Evolutionary conservation across 495 filamentous ascomycete genomes (phyloP).

Genomic region (Friedmanniomyces simplex): DNA sequence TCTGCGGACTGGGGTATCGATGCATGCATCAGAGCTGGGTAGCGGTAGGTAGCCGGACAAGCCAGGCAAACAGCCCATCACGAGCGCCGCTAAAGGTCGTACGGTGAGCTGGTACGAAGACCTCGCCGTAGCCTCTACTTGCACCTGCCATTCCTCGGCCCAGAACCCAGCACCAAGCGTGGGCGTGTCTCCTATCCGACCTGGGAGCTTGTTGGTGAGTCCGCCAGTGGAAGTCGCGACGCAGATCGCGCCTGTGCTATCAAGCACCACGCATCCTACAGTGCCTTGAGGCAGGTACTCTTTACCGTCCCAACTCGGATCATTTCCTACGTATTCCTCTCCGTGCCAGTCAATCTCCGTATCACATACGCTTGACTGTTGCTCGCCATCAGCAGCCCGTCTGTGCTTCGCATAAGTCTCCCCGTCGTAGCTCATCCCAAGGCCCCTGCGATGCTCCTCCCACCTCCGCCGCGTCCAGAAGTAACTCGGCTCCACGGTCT

Average conservation of each 20-base stretch:
- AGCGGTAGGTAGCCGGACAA: not conserved
- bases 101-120: not conserved
- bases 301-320: constrained; percentile 35
- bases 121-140: not conserved
- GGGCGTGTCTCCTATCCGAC: constrained; percentile 79
- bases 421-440: constrained; percentile 28
- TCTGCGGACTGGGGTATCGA: not conserved
- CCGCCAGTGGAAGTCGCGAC: constrained; percentile 81
- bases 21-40: not conserved
- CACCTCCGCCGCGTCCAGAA: constrained; percentile 72
- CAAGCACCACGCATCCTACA: constrained; percentile 71
- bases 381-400: not conserved
- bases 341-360: not conserved
- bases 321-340: not conserved
- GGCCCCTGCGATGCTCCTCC: constrained; percentile 66
- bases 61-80: constrained; percentile 14
- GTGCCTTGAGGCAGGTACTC: constrained; percentile 75
- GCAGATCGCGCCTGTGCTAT: constrained; percentile 59
- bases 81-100: not conserved
- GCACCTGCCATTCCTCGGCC: constrained; percentile 65
- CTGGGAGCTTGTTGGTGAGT: constrained; percentile 78
- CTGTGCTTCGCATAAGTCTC: constrained; percentile 16
- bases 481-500: constrained; percentile 57
- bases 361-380: not conserved
- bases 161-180: constrained; percentile 80